Percentiles rank a stretch among this genome's conserved stretches.
phyloP scores from a whole-genome alignment of 257 asterid genomes.

The Solanum lignicaule region DNA sequence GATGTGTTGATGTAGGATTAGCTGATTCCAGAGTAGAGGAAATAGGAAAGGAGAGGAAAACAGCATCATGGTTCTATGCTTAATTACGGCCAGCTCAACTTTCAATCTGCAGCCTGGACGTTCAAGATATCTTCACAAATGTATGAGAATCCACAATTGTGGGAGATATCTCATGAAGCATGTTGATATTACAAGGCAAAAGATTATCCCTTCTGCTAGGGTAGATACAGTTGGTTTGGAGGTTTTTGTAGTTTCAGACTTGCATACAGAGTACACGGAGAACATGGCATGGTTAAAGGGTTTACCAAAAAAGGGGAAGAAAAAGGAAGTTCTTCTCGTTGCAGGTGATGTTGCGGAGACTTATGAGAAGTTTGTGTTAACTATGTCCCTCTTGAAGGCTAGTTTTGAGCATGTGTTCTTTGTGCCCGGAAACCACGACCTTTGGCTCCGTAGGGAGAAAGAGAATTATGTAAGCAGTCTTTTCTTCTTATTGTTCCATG shows the following conservation, averaged over 20 bases:
- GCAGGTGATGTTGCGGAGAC: conserved; percentile 97
- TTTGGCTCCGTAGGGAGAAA: conserved; percentile 68
- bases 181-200: conserved; percentile 25
- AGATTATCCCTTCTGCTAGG: conserved; percentile 17
- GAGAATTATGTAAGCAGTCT: conserved; percentile 28
- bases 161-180: not conserved
- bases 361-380: conserved; percentile 30
- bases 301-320: conserved; percentile 14
- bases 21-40: not conserved
- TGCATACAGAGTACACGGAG: conserved; percentile 74
- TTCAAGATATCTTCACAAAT: conserved; percentile 1
- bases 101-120: conserved; percentile 9
- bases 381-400: conserved; percentile 68
- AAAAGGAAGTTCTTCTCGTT: conserved; percentile 50
- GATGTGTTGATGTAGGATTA: not conserved
- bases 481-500: not conserved
- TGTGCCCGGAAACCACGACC: conserved; percentile 88
- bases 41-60: not conserved
- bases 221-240: conserved; percentile 19
- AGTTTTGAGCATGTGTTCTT: conserved; percentile 58
- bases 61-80: conserved; percentile 24
- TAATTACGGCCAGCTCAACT: conserved; percentile 15
- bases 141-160: conserved; percentile 1
- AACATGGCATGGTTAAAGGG: conserved; percentile 66
- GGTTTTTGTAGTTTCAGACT: conserved; percentile 64